Evolutionary conservation across 176 grass and related monocot genomes (phyloP).

Genomic region (Zoysia pacifica): DNA sequence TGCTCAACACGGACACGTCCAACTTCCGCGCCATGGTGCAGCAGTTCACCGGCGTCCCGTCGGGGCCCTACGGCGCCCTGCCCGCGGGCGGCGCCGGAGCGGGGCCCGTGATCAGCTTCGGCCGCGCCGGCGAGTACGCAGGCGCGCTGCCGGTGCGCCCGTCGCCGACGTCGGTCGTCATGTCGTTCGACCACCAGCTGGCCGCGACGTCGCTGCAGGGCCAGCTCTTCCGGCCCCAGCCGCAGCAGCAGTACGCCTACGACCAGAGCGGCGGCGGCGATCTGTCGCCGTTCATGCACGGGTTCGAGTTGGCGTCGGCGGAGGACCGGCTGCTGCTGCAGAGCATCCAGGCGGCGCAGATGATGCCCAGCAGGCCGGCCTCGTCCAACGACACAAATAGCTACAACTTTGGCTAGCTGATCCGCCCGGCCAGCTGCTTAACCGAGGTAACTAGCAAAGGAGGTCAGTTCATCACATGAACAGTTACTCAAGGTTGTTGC

Average conservation of each 20-base stretch:
- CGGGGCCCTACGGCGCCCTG: slow-evolving; percentile 34
- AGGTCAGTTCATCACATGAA: background rate
- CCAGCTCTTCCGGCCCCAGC: slow-evolving; percentile 45
- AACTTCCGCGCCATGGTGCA: slow-evolving; percentile 99
- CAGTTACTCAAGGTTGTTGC: background rate
- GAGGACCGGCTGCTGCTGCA: slow-evolving; percentile 65
- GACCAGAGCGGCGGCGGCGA: background rate
- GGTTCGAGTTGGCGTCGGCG: slow-evolving; percentile 44
- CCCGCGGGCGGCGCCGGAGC: background rate
- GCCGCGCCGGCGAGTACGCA: background rate
- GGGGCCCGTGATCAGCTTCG: slow-evolving; percentile 50
- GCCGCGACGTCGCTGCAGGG: slow-evolving; percentile 41
- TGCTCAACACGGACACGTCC: slow-evolving; percentile 90
- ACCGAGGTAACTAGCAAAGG: slow-evolving; percentile 1
- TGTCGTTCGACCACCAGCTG: slow-evolving; percentile 55
- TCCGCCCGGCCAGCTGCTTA: too few relatives aligned
- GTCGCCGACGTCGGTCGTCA: slow-evolving; percentile 47
- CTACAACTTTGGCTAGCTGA: slow-evolving; percentile 61
- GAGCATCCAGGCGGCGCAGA: slow-evolving; percentile 58
- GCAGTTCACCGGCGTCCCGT: slow-evolving; percentile 92
- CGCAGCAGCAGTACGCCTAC: slow-evolving; percentile 10
- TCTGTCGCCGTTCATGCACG: slow-evolving; percentile 33
- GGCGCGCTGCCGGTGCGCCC: slow-evolving; percentile 45
- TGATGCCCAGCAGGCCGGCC: slow-evolving; percentile 52
- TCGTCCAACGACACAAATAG: slow-evolving; percentile 63